phyloP scores from a whole-genome alignment of 257 asterid species.

The Nicotiana sylvestris region DNA sequence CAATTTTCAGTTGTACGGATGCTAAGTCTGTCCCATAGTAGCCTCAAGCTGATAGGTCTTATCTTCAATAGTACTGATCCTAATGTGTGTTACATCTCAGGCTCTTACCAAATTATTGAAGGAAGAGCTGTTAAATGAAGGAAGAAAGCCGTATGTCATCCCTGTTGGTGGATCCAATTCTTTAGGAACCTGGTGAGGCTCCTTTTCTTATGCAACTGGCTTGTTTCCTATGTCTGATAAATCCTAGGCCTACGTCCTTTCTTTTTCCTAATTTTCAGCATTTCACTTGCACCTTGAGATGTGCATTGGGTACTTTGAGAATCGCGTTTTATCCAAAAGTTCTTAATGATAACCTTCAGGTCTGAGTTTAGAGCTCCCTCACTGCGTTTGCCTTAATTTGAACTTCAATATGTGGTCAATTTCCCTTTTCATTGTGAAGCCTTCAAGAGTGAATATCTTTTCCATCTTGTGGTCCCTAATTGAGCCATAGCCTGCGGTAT shows the following conservation, averaged over 20 bases:
- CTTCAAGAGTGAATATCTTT: background rate
- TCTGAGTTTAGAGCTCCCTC: conserved; percentile 4
- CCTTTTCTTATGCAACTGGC: background rate
- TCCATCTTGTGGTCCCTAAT: background rate
- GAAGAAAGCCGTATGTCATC: conserved; percentile 89
- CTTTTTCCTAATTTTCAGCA: background rate
- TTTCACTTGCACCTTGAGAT: background rate
- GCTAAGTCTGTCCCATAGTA: background rate
- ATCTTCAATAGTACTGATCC: background rate
- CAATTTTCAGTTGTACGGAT: background rate
- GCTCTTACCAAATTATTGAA: conserved; percentile 74
- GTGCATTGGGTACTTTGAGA: background rate
- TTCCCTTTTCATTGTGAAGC: background rate
- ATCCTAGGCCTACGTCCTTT: background rate
- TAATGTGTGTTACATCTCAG: conserved; percentile 33
- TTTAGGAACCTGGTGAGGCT: conserved; percentile 85
- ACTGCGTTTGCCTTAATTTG: background rate
- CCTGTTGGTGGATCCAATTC: conserved; percentile 98
- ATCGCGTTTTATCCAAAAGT: background rate
- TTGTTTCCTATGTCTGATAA: conserved; percentile 7
- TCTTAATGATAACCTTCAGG: background rate
- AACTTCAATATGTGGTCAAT: background rate
- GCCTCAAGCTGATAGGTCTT: conserved; percentile 1
- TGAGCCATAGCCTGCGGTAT: background rate
- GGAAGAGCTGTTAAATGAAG: conserved; percentile 72